Base-by-base conservation (phyloP, 1,284 basidiomycete species). In the Schizophyllum commune region DNA sequence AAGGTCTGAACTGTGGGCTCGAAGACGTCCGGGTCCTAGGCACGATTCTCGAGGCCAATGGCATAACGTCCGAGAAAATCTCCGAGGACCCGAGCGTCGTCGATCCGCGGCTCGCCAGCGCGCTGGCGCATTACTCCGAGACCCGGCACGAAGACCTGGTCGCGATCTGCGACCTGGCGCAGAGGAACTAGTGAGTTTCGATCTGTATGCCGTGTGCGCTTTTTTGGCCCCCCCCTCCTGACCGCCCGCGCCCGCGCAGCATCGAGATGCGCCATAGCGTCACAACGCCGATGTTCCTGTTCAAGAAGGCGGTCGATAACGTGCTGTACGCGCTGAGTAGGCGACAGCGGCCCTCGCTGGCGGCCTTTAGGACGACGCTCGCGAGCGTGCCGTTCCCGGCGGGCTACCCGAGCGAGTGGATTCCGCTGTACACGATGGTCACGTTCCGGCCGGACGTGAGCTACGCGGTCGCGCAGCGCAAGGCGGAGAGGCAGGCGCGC, bases 1-100 rank as follows among this genome's bases (percentile, higher is more conserved):
- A 99, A 79, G 96, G 96, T 19, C 83, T 99, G 67, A 99, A 99
- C 72, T 98, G 96, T 71, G 96, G 96, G 9, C 83, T 99, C 61
- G 96, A 99, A 77, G 96, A 99, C 73, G 95, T 99, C 63, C 86
- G 96, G 64, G 86, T 98, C 57, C 81, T 99, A 65, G 84, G 87
- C 62, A 81, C 86, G 33, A 77, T 94, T 61, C 80, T 98, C 66
- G 74, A 81, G 63, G 70, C 79, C 60, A 73, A 67, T 58, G 63
- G 62, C 62, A 47, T 47, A 3, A 47, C 39, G 39, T 21, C 20
- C 53, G 53, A 55, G 15, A 55, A 55, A 55, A 27, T 21, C 19
- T 66, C 74, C 65, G 70, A 68, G 64, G 63, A 69, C 66, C 76
- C 79, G 64, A 71, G 74, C 64, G 71, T 73, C 61, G 74, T 81